phyloP scores from a whole-genome alignment of 352 stramenopile genomes.

The Globisporangium paddicum region DNA sequence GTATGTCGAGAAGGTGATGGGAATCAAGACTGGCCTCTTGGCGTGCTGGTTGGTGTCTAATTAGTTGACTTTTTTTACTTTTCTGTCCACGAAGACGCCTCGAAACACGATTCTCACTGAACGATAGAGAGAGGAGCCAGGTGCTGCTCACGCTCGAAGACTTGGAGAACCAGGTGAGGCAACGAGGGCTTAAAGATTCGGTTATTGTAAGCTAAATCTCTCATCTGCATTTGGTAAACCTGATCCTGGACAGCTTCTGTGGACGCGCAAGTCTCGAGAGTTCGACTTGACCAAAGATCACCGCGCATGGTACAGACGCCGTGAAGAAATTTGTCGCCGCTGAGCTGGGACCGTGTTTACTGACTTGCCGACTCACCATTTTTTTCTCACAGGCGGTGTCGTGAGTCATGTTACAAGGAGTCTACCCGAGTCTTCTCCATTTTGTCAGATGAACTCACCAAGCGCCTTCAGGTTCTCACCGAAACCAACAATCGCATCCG shows the following conservation, averaged over 20 bases:
- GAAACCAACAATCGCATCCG: not conserved
- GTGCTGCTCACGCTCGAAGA: slow-evolving; percentile 7
- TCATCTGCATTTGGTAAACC: not conserved
- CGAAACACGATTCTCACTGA: not conserved
- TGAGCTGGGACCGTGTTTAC: too few relatives aligned
- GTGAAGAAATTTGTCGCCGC: not conserved
- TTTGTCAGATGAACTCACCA: slow-evolving; percentile 6
- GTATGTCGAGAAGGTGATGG: slow-evolving; percentile 1
- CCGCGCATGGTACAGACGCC: slow-evolving; percentile 18
- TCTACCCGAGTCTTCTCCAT: slow-evolving; percentile 7
- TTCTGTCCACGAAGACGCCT: not conserved
- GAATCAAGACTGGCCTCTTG: too few relatives aligned
- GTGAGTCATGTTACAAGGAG: slow-evolving; percentile 21
- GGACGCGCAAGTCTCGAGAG: slow-evolving; percentile 17
- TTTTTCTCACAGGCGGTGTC: slow-evolving; percentile 17
- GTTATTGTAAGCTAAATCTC: not conserved
- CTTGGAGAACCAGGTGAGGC: slow-evolving; percentile 6
- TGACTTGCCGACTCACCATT: not conserved
- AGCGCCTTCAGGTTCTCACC: not conserved
- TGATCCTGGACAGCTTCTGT: slow-evolving; percentile 12
- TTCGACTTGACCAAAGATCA: slow-evolving; percentile 16
- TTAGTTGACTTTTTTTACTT: too few relatives aligned
- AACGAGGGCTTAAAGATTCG: not conserved
- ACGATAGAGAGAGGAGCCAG: slow-evolving; percentile 4
- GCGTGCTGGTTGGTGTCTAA: too few relatives aligned